phyloP scores from a whole-genome alignment of 495 filamentous ascomycete genomes.

The Mytilinidion resinicola region DNA sequence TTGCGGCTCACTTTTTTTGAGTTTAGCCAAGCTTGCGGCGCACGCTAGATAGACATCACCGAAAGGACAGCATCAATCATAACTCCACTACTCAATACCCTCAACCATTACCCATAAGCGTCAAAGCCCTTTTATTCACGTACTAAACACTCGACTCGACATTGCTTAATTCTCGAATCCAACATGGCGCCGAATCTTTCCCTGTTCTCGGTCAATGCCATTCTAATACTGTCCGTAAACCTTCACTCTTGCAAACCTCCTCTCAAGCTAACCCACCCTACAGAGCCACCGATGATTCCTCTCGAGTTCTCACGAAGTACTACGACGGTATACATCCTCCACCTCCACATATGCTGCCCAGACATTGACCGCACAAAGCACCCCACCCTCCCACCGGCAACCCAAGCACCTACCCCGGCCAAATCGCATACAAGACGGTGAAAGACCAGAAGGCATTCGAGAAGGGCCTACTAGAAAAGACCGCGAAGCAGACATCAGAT shows the following conservation, averaged over 20 bases:
- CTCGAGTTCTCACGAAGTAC: slow-evolving; percentile 92
- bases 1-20: slow-evolving; percentile 1
- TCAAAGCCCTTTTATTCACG: neutral
- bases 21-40: slow-evolving; percentile 20
- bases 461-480: slow-evolving; percentile 93
- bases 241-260: slow-evolving; percentile 33
- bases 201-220: slow-evolving; percentile 85
- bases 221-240: slow-evolving; percentile 55
- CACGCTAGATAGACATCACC: slow-evolving; percentile 13
- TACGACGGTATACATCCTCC: slow-evolving; percentile 75
- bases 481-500: slow-evolving; percentile 87
- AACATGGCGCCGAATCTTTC: slow-evolving; percentile 60
- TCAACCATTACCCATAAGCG: neutral
- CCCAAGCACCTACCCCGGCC: slow-evolving; percentile 52
- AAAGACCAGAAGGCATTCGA: slow-evolving; percentile 95
- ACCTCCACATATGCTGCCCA: neutral
- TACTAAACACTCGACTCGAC: slow-evolving; percentile 24
- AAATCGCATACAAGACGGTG: slow-evolving; percentile 78
- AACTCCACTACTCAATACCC: neutral
- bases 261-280: neutral
- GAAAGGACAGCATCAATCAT: neutral
- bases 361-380: too few species aligned
- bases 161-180: neutral
- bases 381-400: slow-evolving; percentile 60
- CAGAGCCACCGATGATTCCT: slow-evolving; percentile 65